A percentile compares a stretch with the other conserved stretches of the same genome.
Conservation (phyloP, 2,329 filamentous ascomycete species). For the Cadophora gregata region DNA sequence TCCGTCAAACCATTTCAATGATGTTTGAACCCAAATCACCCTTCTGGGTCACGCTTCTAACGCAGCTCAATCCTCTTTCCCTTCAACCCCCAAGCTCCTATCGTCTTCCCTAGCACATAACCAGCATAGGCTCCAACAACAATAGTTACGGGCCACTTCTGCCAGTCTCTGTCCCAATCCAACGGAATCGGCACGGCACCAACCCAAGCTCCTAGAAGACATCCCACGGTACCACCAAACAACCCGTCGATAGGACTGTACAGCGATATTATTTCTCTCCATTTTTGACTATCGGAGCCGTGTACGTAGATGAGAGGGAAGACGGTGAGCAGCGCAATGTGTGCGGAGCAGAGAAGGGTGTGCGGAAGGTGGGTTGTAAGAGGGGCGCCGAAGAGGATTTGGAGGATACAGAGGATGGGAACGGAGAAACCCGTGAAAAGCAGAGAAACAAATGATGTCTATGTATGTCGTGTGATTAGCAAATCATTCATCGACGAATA, state of each 20-base stretch:
- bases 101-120: slow-evolving; percentile 71
- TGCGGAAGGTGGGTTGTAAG: slow-evolving; percentile 80
- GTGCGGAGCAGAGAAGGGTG: slow-evolving; percentile 80
- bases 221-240: slow-evolving; percentile 82
- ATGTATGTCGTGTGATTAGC: slow-evolving; percentile 18
- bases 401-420: slow-evolving; percentile 59
- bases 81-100: slow-evolving; percentile 52
- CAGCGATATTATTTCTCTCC: slow-evolving; percentile 72
- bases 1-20: neutral
- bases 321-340: slow-evolving; percentile 79
- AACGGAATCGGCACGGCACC: slow-evolving; percentile 94
- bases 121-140: slow-evolving; percentile 82
- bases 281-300: slow-evolving; percentile 74
- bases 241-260: slow-evolving; percentile 80
- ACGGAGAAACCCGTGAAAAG: slow-evolving; percentile 55
- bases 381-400: slow-evolving; percentile 90
- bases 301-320: slow-evolving; percentile 87
- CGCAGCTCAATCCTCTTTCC: slow-evolving; percentile 44
- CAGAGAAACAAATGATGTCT: slow-evolving; percentile 76
- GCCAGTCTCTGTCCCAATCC: slow-evolving; percentile 99
- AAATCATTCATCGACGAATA: neutral
- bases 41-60: slow-evolving; percentile 24
- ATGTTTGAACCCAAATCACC: neutral
- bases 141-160: slow-evolving; percentile 95
- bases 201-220: slow-evolving; percentile 83